phyloP scores from a whole-genome alignment of 345 rosid species.

The Noccaea caerulescens region DNA sequence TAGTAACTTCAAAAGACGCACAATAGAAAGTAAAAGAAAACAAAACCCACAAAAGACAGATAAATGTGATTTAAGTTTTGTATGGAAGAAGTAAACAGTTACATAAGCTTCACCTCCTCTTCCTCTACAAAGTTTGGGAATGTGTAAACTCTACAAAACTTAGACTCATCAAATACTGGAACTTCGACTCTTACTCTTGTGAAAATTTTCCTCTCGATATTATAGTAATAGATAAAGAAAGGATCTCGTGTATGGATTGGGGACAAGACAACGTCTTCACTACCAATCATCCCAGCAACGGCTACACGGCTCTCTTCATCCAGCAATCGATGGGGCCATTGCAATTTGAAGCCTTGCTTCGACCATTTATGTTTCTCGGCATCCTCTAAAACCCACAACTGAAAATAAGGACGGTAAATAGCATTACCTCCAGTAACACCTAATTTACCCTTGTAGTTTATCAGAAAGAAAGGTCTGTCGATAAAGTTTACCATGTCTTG shows the following conservation, averaged over 20 bases:
- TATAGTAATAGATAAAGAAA: neutral
- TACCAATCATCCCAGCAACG: neutral
- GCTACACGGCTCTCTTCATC: neutral
- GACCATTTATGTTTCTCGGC: slow-evolving; percentile 17
- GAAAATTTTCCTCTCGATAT: neutral
- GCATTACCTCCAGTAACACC: neutral
- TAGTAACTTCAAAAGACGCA: too few species aligned
- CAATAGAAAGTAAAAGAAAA: too few species aligned
- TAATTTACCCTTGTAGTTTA: neutral
- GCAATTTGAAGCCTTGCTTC: neutral
- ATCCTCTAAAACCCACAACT: too few species aligned
- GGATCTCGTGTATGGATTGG: neutral
- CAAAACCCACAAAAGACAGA: neutral
- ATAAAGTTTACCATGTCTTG: neutral
- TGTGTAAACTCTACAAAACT: neutral
- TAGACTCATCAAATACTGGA: neutral
- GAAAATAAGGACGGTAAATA: too few species aligned
- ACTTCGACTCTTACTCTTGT: slow-evolving; percentile 1
- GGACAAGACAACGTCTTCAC: neutral
- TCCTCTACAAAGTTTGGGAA: neutral
- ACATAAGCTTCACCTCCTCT: neutral
- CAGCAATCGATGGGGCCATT: neutral
- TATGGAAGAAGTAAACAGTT: slow-evolving; percentile 7
- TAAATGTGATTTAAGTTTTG: neutral
- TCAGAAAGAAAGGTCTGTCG: neutral